Conservation (phyloP, 495 filamentous ascomycete genomes). For the Cairneyella variabilis region DNA sequence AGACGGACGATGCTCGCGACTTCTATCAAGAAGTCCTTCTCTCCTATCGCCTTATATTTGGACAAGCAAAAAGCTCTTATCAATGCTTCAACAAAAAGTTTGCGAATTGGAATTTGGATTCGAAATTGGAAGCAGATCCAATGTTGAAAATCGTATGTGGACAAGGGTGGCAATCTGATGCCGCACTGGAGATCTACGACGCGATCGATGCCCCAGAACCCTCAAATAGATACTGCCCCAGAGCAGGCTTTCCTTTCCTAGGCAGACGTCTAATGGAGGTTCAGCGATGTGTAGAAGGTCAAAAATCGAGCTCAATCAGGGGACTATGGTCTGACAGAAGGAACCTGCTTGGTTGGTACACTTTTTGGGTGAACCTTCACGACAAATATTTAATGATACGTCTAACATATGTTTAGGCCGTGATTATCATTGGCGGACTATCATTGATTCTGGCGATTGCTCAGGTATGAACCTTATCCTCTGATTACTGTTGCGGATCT, state of each 20-base stretch:
- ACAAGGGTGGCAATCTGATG: background rate
- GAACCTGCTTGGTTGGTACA: slow-evolving; percentile 8
- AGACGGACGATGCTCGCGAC: background rate
- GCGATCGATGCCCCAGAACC: slow-evolving; percentile 1
- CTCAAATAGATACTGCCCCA: background rate
- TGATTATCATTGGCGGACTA: background rate
- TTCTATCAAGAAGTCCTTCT: slow-evolving; percentile 18
- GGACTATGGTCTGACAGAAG: slow-evolving; percentile 11
- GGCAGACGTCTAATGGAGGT: slow-evolving; percentile 9
- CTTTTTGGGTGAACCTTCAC: slow-evolving; percentile 11
- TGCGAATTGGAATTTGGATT: background rate
- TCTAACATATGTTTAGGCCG: slow-evolving; percentile 1
- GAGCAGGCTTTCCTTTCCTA: slow-evolving; percentile 10
- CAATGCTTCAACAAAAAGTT: background rate
- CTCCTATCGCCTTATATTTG: slow-evolving; percentile 18
- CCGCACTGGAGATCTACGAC: background rate
- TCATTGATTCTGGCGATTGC: background rate
- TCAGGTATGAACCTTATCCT: background rate
- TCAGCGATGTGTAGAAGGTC: slow-evolving; percentile 3
- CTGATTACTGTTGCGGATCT: too few relatives aligned
- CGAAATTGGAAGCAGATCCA: background rate
- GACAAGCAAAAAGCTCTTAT: background rate
- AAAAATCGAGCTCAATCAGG: background rate
- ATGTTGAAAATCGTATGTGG: slow-evolving; percentile 6
- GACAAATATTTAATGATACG: background rate